Percentiles rank a stretch among this genome's conserved stretches.
These are phyloP conservation scores for Colletotrichum sp. DNA, from an alignment of 2,329 filamentous ascomycete species.

Conservation along the genomic window DNA sequence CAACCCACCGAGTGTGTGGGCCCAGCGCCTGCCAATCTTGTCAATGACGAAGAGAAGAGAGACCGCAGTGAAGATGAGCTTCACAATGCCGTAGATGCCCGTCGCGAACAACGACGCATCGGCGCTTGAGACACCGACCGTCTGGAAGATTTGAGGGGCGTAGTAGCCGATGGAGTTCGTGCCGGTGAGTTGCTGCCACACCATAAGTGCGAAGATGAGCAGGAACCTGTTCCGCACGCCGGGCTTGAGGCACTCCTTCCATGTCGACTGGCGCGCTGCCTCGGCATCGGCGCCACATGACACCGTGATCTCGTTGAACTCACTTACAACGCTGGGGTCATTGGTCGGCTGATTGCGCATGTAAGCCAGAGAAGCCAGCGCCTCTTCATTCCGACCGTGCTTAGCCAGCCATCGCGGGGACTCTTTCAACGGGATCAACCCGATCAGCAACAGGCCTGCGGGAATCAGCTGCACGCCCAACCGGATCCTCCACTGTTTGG, in stretches of 20 bases:
- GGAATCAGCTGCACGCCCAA: neutral
- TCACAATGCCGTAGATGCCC: neutral
- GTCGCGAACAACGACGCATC: neutral
- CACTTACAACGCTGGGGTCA: neutral
- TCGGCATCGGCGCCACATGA: neutral
- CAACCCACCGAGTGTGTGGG: neutral
- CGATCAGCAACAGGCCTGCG: neutral
- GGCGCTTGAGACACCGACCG: neutral
- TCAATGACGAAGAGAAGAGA: neutral
- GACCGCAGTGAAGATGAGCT: neutral
- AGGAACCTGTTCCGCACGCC: neutral
- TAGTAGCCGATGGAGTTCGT: neutral
- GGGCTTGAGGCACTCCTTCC: neutral
- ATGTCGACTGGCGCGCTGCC: neutral
- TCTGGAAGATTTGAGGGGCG: neutral
- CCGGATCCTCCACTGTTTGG: neutral
- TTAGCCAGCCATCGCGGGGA: neutral
- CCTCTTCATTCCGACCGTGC: neutral
- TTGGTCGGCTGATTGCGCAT: neutral
- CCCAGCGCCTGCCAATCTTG: neutral
- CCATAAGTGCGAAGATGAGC: neutral
- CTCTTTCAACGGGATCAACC: neutral
- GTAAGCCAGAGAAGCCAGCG: neutral
- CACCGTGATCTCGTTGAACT: neutral
- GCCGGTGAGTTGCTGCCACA: neutral